phyloP scores from a whole-genome alignment of 345 rosid species.

The Psidium guajava region DNA sequence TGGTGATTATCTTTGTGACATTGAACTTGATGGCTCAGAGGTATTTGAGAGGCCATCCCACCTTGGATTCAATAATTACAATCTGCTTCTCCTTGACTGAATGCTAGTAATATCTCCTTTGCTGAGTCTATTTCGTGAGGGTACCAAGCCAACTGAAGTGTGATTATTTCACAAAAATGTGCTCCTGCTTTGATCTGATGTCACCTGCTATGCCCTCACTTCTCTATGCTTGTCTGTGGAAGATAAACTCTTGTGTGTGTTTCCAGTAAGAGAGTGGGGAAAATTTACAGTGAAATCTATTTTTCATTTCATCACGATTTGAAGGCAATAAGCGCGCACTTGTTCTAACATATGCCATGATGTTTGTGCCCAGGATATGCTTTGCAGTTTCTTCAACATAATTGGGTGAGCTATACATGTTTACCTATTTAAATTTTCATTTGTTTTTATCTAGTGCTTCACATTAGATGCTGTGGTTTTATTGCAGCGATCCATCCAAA shows the following conservation, averaged over 20 bases:
- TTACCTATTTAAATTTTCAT: background rate
- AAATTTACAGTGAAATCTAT: background rate
- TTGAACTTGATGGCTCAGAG: background rate
- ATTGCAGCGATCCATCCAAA: slow-evolving; percentile 78
- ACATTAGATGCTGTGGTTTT: background rate
- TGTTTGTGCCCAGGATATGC: slow-evolving; percentile 65
- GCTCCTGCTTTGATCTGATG: background rate
- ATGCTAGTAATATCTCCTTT: background rate
- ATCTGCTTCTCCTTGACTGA: background rate
- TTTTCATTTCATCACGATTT: background rate
- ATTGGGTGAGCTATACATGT: slow-evolving; percentile 44
- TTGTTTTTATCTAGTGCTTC: background rate
- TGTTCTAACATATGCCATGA: background rate
- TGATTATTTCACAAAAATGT: background rate
- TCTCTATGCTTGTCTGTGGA: background rate
- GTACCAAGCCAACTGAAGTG: background rate
- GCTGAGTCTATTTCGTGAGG: background rate
- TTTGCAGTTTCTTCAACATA: slow-evolving; percentile 89
- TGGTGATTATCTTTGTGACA: background rate
- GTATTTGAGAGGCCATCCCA: background rate
- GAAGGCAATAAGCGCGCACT: background rate
- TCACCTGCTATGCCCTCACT: background rate
- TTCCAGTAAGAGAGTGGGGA: background rate
- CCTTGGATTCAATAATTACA: background rate
- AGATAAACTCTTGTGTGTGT: background rate